Conservation (phyloP, 148 eudicot species). For the Heliosperma pusillum region DNA sequence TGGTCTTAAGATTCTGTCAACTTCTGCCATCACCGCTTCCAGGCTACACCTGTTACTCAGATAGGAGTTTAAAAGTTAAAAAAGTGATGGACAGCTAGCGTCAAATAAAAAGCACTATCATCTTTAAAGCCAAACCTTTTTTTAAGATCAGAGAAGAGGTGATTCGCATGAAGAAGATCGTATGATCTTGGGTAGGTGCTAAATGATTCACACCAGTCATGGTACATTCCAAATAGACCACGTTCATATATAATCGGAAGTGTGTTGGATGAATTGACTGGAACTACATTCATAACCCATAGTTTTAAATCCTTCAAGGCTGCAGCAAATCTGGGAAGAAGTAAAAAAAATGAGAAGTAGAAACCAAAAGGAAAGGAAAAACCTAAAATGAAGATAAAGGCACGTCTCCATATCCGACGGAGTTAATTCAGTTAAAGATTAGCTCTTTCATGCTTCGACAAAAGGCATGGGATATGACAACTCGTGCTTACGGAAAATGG, state of each 20-base stretch:
- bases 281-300: conserved; percentile 80
- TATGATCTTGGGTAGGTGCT: conserved; percentile 66
- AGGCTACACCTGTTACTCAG: conserved; percentile 47
- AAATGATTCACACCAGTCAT: conserved; percentile 73
- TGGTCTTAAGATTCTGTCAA: conserved; percentile 65
- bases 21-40: conserved; percentile 52
- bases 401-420: neutral
- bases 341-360: neutral
- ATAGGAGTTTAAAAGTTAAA: neutral
- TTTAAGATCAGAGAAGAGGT: conserved; percentile 50
- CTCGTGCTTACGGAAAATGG: too few species aligned
- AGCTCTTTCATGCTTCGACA: too few species aligned
- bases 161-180: conserved; percentile 70
- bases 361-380: neutral
- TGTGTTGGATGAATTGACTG: conserved; percentile 52
- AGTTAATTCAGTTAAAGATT: too few species aligned
- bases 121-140: conserved; percentile 35
- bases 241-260: conserved; percentile 65
- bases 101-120: neutral
- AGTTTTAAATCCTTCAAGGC: conserved; percentile 60
- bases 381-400: neutral
- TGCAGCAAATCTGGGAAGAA: conserved; percentile 59
- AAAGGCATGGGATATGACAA: too few species aligned
- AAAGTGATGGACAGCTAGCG: neutral
- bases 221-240: conserved; percentile 66